Evolutionary conservation across 2,329 filamentous ascomycete species (phyloP).

Genomic region (Colletotrichum truncatum): DNA sequence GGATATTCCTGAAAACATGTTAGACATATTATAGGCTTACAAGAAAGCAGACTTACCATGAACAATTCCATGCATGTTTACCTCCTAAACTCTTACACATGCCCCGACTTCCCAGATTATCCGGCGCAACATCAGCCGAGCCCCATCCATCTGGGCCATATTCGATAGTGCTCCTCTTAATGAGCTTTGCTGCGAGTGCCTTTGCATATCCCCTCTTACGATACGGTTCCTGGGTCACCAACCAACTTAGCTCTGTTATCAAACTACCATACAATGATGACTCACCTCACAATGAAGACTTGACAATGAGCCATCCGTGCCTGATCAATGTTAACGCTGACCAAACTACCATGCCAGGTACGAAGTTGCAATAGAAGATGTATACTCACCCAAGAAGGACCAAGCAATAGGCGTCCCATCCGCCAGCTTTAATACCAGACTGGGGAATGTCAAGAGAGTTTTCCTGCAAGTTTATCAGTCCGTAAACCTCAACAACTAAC

Average conservation of each 20-base stretch:
- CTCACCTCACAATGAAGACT: constrained; percentile 67
- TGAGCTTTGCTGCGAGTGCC: constrained; percentile 64
- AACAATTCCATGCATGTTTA: constrained; percentile 61
- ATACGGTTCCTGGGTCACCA: constrained; percentile 63
- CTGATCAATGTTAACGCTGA: constrained; percentile 40
- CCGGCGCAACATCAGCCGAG: constrained; percentile 70
- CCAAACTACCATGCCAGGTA: background rate
- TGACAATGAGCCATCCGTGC: constrained; percentile 68
- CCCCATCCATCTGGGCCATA: constrained; percentile 62
- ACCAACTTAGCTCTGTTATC: too few species aligned
- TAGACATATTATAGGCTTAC: too few species aligned
- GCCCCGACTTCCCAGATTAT: constrained; percentile 67
- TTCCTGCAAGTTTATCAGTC: constrained; percentile 42
- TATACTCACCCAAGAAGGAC: constrained; percentile 65
- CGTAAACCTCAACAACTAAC: background rate
- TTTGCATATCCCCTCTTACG: constrained; percentile 72
- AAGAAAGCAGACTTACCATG: constrained; percentile 72
- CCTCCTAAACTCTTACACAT: constrained; percentile 72
- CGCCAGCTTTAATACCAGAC: constrained; percentile 53
- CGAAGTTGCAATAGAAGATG: too few species aligned
- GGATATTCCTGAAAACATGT: background rate
- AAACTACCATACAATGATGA: background rate
- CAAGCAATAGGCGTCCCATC: constrained; percentile 67
- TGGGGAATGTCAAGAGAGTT: constrained; percentile 55
- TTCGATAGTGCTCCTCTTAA: constrained; percentile 57